These are phyloP conservation scores for Candida glaebosa DNA, from an alignment of 805 yeast species.

Conservation along the genomic window DNA sequence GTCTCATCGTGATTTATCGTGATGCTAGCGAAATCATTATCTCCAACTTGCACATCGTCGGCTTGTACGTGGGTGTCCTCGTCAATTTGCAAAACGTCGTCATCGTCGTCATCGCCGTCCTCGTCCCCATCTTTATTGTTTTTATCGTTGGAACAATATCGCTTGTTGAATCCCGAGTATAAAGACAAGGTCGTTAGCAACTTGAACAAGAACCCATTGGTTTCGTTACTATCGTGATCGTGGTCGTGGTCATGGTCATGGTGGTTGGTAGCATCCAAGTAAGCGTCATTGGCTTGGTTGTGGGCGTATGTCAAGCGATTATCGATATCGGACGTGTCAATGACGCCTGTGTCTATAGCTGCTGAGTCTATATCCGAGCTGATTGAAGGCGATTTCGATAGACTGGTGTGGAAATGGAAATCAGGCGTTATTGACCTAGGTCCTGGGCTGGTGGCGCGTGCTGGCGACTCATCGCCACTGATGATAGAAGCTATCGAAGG, in stretches of 20 bases:
- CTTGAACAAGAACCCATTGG: background rate
- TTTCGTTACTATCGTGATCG: background rate
- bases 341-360: background rate
- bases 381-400: conserved; percentile 12
- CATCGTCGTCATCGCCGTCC: background rate
- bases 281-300: background rate
- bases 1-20: no score
- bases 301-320: background rate
- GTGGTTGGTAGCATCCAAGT: background rate
- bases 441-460: background rate
- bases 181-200: background rate
- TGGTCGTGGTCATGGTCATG: background rate
- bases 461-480: background rate
- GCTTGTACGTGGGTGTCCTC: no score
- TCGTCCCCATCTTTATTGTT: background rate
- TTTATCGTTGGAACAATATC: no score
- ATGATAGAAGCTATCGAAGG: conserved; percentile 67
- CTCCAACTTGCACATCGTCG: conserved; percentile 7
- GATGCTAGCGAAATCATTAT: no score
- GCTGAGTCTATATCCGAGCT: conserved; percentile 22
- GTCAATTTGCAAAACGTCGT: background rate
- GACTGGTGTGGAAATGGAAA: background rate
- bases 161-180: background rate
- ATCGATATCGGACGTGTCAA: background rate
- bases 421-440: background rate